Conservation (phyloP, 1,284 basidiomycete genomes). For the Cutaneotrichosporon cutaneum region DNA sequence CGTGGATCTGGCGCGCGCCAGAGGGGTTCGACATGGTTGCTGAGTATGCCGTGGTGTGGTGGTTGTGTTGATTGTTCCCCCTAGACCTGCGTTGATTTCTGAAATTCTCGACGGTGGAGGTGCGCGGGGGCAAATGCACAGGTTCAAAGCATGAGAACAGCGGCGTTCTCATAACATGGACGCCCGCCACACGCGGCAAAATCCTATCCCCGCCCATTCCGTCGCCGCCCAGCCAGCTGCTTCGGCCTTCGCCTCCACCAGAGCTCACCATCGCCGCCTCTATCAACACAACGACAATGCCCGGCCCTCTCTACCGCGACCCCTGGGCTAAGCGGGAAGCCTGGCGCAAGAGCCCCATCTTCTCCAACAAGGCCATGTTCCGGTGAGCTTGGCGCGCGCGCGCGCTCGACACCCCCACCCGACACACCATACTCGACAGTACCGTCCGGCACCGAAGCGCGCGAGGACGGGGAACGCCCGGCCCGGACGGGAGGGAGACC, state of each 20-base stretch:
- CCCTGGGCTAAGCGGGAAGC: constrained; percentile 93
- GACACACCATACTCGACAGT: neutral
- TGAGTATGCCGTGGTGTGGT: neutral
- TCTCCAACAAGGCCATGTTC: constrained; percentile 80
- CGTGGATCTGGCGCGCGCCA: constrained; percentile 56
- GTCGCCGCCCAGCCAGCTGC: neutral
- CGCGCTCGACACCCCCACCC: neutral
- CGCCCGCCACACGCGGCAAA: constrained; percentile 4
- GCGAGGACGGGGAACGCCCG: neutral
- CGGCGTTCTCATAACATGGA: neutral
- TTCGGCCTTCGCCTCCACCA: neutral
- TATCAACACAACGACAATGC: constrained; percentile 32
- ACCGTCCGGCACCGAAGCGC: no score
- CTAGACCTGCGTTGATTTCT: neutral
- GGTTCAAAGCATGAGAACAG: neutral
- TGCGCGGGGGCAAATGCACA: neutral
- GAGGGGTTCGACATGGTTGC: constrained; percentile 29
- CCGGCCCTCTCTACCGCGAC: constrained; percentile 73
- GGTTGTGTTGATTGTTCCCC: neutral
- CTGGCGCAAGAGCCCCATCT: constrained; percentile 85
- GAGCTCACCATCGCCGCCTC: neutral
- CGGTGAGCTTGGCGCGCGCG: constrained; percentile 33
- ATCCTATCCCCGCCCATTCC: neutral
- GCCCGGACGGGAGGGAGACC: neutral
- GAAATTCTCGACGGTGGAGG: neutral